These are phyloP conservation scores for Harringtonia lauricola DNA, from an alignment of 2,329 filamentous ascomycete genomes.

Conservation along the genomic window DNA sequence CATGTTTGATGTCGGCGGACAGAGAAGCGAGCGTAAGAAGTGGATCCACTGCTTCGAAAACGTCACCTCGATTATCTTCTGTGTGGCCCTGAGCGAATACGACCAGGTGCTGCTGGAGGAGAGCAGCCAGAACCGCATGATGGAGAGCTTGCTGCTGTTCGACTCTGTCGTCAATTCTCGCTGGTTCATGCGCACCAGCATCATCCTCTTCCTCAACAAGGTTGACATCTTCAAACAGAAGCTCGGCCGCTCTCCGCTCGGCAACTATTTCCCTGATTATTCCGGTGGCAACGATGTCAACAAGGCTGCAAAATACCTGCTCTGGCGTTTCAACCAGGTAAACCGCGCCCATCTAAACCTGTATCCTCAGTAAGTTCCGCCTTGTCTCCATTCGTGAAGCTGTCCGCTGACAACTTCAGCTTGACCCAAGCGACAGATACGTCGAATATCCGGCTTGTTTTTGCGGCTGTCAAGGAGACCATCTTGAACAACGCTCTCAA, in stretches of 20 bases:
- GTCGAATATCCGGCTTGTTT: constrained; percentile 94
- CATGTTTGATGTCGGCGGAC: constrained; percentile 98
- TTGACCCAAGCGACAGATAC: constrained; percentile 98
- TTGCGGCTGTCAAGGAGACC: constrained; percentile 96
- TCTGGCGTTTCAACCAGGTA: constrained; percentile 98
- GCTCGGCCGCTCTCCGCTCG: constrained; percentile 75
- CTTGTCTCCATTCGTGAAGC: neutral
- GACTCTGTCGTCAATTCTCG: constrained; percentile 97
- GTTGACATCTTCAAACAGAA: constrained; percentile 98
- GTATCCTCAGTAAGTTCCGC: constrained; percentile 77
- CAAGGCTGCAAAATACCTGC: constrained; percentile 90
- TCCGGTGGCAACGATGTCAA: constrained; percentile 97
- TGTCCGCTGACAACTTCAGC: constrained; percentile 34
- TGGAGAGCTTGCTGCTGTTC: constrained; percentile 93
- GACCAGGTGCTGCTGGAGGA: constrained; percentile 95
- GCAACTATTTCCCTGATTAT: constrained; percentile 96
- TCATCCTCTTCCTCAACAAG: constrained; percentile 98
- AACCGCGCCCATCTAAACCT: constrained; percentile 92
- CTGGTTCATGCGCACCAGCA: constrained; percentile 98
- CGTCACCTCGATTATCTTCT: constrained; percentile 98
- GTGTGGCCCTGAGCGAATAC: constrained; percentile 94
- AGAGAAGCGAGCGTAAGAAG: constrained; percentile 96
- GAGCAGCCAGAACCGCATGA: constrained; percentile 99
- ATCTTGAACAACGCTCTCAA: constrained; percentile 97
- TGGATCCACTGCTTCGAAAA: constrained; percentile 99